Evolutionary conservation across 257 asterid genomes (phyloP), one percentile per base, ranked within the genome.

Genomic region (Marsdenia floribunda): DNA sequence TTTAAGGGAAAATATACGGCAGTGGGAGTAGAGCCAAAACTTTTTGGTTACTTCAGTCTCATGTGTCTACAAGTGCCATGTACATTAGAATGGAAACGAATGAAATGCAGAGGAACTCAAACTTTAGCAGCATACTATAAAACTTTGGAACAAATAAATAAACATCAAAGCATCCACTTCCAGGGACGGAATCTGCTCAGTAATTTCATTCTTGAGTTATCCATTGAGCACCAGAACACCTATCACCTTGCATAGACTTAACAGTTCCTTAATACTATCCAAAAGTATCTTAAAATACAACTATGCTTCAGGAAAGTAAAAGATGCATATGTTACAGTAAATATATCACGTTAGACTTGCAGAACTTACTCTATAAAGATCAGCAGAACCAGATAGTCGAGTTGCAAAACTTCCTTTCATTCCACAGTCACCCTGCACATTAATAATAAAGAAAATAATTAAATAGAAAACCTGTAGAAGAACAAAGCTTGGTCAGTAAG

Each of bases 331-430:
- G 15, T 73, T 21, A 40, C 12, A 67, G 63, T 40, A 18, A 33
- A 55, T 42, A 44, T 19, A 42, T 15, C 64, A 71, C 46, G 1
- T 54, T 46, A 73, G 55, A 76, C 38, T 66, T 68, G 33, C 37
- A 63, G 73, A 12, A 76, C 91, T 87, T 85, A 93, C 98, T 69
- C 67, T 87, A 86, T 87, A 94, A 59, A 94, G 92, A 80, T 94
- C 99, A 58, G 98, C 97, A 71, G 98, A 92, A 76, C 97, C 99
- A 74, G 96, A 79, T 44, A 94, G 53, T 73, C 98, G 86, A 71
- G 93, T 87, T 68, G 99, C 99, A 77, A 94, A 86, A 70, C 86
- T 84, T 76, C 97, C 96, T 85, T 94, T 94, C 97, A 89, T 86
- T 77, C 96, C 96, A 75, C 49, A 66, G 74, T 92, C 99, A 18